Evolutionary conservation across 495 filamentous ascomycete genomes (phyloP), one percentile per base, ranked within the genome.

Genomic region (Penicillium macrosclerotiorum): DNA sequence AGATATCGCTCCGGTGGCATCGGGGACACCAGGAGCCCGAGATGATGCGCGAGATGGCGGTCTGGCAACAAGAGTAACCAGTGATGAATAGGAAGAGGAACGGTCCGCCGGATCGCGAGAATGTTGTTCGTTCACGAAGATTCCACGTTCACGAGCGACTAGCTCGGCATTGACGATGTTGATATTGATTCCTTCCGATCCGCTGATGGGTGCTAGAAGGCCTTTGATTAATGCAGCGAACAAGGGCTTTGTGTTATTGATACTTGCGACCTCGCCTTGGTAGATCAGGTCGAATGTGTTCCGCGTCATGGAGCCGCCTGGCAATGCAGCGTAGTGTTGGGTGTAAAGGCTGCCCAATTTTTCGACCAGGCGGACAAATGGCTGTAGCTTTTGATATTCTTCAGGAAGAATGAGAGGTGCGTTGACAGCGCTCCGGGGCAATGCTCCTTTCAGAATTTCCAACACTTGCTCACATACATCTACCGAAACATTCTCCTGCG

Each of bases 401-500:
- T 85, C 84, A 0, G 83, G 84, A 8, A 88, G 65, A 33, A 88
- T 89, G 35, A 88, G 68, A 18, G 85, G 83, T 4, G 84, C 83
- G 45, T 89, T 89, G 38, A 89, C 84, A 5, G 85, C 84, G 23
- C 75, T 77, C 8, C 82, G 84, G 1, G 85, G 84, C 11, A 88
- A 68, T 2, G 79, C 78, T 8, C 84, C 85, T 8, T 70, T 65
- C 18, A 89, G 54, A 41, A 89, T 85, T 35, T 77, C 69, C 5
- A 83, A 64, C n/a, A 89, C 83, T 64, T 89, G 84, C 44, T 76
- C 75, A 62, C 85, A 89, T 18, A 88, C 84, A 57, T 89, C 85
- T 29, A 86, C 72, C 18, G 78, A 80, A 11, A 89, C 84, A 54
- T 86, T 86, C 60, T 89, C 84, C 63, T 88, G 84, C 0, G 85